These are phyloP conservation scores for Telopea speciosissima DNA, from an alignment of 177 flowering plant genomes.

Conservation along the genomic window DNA sequence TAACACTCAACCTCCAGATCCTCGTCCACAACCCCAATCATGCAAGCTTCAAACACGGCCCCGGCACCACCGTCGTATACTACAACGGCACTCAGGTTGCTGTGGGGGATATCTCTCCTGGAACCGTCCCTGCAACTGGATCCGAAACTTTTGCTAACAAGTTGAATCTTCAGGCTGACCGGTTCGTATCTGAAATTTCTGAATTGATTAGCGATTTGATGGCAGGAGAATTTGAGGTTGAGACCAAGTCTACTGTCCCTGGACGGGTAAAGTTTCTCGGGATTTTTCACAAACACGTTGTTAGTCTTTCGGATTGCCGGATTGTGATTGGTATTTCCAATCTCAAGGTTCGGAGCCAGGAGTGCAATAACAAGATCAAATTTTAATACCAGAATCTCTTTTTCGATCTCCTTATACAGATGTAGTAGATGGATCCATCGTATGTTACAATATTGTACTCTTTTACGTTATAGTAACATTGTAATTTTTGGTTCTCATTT, in stretches of 20 bases:
- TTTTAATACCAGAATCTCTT: conserved; percentile 13
- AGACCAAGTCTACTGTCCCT: conserved; percentile 28
- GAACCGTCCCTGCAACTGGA: conserved; percentile 33
- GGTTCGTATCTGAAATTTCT: conserved; percentile 13
- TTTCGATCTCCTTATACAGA: too few relatives aligned
- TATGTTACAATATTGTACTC: too few relatives aligned
- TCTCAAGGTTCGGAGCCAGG: conserved; percentile 29
- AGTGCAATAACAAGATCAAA: conserved; percentile 25
- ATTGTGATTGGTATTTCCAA: conserved; percentile 11
- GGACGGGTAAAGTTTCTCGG: conserved; percentile 38
- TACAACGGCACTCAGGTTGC: conserved; percentile 38
- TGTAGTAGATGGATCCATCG: too few relatives aligned
- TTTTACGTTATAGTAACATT: too few relatives aligned
- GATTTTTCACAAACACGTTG: conserved; percentile 30
- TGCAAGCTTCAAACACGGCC: too few relatives aligned
- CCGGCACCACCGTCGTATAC: neutral
- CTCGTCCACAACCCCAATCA: conserved; percentile 11
- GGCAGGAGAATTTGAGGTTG: conserved; percentile 30
- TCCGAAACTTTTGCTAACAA: conserved; percentile 18
- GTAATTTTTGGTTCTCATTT: too few relatives aligned
- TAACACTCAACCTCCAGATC: conserved; percentile 28
- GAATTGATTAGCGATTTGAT: conserved; percentile 26
- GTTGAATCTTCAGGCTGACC: conserved; percentile 30
- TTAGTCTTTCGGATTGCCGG: conserved; percentile 26
- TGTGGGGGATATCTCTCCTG: conserved; percentile 32